A percentile compares a stretch with the other conserved stretches of the same genome.
These are phyloP conservation scores for Aurifilum marmelostoma DNA, from an alignment of 2,329 filamentous ascomycete species.

Conservation along the genomic window DNA sequence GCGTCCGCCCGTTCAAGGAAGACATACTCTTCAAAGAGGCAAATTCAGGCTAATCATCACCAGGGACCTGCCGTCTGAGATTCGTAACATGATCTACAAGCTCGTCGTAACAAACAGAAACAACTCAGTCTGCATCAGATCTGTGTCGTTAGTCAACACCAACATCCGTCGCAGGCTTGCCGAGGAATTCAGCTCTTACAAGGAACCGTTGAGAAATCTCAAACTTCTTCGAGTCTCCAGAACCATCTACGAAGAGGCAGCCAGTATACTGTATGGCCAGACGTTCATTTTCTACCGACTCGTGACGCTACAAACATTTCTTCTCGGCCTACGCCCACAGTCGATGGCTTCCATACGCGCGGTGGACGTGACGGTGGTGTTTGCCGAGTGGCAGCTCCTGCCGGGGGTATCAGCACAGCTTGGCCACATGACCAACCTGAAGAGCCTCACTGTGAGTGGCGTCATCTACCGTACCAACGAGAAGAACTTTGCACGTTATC, in stretches of 20 bases:
- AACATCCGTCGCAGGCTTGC: background rate
- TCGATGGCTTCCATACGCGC: background rate
- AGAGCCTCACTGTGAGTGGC: background rate
- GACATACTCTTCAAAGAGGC: background rate
- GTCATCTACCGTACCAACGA: background rate
- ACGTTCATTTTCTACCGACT: background rate
- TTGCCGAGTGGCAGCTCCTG: constrained; percentile 8
- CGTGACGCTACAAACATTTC: constrained; percentile 9
- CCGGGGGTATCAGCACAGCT: constrained; percentile 1
- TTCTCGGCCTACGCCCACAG: constrained; percentile 7
- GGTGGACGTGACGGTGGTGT: background rate
- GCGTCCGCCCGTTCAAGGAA: background rate
- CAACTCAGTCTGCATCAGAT: background rate
- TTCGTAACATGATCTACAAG: constrained; percentile 5
- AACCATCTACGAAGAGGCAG: background rate
- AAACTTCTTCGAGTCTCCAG: constrained; percentile 6
- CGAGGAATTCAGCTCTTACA: background rate
- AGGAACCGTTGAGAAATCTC: background rate
- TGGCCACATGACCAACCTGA: background rate
- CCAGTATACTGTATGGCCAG: background rate
- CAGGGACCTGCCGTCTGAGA: constrained; percentile 1
- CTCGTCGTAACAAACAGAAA: background rate
- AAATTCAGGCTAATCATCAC: background rate
- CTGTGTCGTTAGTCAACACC: background rate
- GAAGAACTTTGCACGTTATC: background rate